Evolutionary conservation across 352 stramenopile species (phyloP).

Genomic region (Phytophthora syringae): DNA sequence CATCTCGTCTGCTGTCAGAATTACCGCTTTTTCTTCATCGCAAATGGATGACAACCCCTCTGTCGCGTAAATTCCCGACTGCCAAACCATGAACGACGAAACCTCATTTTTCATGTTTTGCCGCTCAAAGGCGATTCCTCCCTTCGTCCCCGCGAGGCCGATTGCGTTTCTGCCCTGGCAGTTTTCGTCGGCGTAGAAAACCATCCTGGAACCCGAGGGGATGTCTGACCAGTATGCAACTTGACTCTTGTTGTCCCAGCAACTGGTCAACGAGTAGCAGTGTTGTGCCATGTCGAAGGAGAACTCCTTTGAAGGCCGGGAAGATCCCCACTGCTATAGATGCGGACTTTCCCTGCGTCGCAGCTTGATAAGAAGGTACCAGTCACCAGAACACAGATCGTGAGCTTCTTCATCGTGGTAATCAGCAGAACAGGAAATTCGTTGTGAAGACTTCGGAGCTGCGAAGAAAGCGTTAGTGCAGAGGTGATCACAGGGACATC

Average conservation of each 20-base stretch:
- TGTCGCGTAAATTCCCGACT: conserved; percentile 28
- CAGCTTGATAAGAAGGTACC: not conserved
- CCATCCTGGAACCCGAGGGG: conserved; percentile 14
- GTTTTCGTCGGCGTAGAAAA: conserved; percentile 11
- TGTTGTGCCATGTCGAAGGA: conserved; percentile 8
- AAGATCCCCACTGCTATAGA: conserved; percentile 17
- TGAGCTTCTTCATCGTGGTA: not conserved
- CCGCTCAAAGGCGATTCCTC: conserved; percentile 24
- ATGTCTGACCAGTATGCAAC: conserved; percentile 15
- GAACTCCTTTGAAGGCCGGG: conserved; percentile 17
- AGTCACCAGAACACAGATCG: not conserved
- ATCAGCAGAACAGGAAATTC: not conserved
- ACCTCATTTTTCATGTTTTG: conserved; percentile 11
- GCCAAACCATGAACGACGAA: conserved; percentile 29
- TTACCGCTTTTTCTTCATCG: not conserved
- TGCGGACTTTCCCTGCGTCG: conserved; percentile 8
- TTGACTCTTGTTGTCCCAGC: conserved; percentile 19
- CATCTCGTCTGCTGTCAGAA: not conserved
- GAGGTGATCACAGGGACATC: not conserved
- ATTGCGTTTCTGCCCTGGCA: conserved; percentile 13
- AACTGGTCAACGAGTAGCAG: conserved; percentile 17
- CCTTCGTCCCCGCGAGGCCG: not conserved
- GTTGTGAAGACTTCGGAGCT: not conserved
- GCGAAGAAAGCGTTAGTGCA: not conserved
- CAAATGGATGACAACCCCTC: conserved; percentile 8